Conservation (phyloP, 257 asterid species). For the Fraxinus quadrangulata region DNA sequence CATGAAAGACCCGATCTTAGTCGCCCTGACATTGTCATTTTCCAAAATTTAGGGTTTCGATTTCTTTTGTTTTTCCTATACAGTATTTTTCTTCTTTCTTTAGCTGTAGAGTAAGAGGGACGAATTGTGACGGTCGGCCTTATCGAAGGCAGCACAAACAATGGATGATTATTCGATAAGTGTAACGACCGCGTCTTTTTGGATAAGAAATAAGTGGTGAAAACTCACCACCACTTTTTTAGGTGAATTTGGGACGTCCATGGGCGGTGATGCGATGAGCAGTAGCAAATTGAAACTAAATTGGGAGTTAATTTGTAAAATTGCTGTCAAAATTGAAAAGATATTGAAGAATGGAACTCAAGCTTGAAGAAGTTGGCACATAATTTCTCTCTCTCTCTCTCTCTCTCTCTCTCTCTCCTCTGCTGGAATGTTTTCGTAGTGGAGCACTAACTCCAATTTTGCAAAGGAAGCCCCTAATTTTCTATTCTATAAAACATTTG, state of each 20-base stretch:
- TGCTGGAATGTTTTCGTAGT: too few species aligned
- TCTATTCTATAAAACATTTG: too few species aligned
- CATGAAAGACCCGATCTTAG: constrained; percentile 49
- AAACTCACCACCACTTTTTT: constrained; percentile 75
- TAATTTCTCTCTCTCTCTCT: too few species aligned
- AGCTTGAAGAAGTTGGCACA: too few species aligned
- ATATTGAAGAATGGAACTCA: too few species aligned
- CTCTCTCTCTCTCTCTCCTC: too few species aligned
- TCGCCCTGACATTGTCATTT: constrained; percentile 49
- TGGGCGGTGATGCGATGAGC: constrained; percentile 32
- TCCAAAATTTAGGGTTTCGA: background rate
- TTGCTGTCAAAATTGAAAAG: background rate
- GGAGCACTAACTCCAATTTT: too few species aligned
- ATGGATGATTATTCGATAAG: constrained; percentile 76
- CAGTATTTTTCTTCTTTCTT: background rate
- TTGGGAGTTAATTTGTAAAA: constrained; percentile 1
- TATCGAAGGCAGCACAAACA: constrained; percentile 87
- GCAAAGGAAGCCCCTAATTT: too few species aligned
- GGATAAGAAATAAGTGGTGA: constrained; percentile 80
- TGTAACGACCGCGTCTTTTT: constrained; percentile 65
- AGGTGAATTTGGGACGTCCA: constrained; percentile 49
- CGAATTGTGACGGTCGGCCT: constrained; percentile 37
- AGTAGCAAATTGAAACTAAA: constrained; percentile 27
- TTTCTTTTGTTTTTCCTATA: background rate
- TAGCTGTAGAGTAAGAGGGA: background rate